These are phyloP conservation scores for Candida labiduridarum DNA, from an alignment of 1,139 yeast species.

Conservation along the genomic window DNA sequence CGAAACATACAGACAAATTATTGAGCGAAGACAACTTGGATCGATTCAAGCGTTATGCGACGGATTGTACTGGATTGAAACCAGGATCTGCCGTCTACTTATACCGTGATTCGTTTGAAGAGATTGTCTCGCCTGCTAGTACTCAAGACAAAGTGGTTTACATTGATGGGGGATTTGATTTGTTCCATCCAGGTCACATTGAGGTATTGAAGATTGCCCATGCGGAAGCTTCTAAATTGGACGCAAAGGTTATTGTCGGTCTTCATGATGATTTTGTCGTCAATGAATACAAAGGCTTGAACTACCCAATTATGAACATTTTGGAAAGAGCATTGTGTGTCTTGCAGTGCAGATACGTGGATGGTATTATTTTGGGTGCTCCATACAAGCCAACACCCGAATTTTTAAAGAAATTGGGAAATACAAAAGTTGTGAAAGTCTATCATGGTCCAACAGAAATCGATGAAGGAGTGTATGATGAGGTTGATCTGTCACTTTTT, in stretches of 20 bases:
- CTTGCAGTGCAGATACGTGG: constrained; percentile 83
- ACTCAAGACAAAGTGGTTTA: constrained; percentile 43
- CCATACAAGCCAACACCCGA: constrained; percentile 53
- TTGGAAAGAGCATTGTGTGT: constrained; percentile 87
- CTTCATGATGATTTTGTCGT: constrained; percentile 64
- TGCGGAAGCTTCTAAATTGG: constrained; percentile 37
- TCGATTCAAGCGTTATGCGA: constrained; percentile 59
- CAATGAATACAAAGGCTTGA: constrained; percentile 61
- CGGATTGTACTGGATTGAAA: constrained; percentile 62
- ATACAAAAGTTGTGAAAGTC: constrained; percentile 43
- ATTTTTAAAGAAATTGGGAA: constrained; percentile 42
- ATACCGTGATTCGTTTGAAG: constrained; percentile 15
- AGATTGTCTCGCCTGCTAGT: constrained; percentile 39
- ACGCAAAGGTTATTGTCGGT: constrained; percentile 64
- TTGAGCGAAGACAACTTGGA: constrained; percentile 35
- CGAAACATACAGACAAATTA: constrained; percentile 27
- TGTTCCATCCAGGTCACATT: constrained; percentile 93
- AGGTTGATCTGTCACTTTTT: constrained; percentile 35
- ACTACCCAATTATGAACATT: constrained; percentile 84
- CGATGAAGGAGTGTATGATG: constrained; percentile 41
- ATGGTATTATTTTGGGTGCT: constrained; percentile 71
- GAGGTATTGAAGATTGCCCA: constrained; percentile 57
- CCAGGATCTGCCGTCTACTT: constrained; percentile 66
- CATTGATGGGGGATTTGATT: constrained; percentile 86
- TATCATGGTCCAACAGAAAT: constrained; percentile 65